These are phyloP conservation scores for Yamadazyma diddensiae DNA, from an alignment of 1,139 yeast genomes.

Conservation along the genomic window DNA sequence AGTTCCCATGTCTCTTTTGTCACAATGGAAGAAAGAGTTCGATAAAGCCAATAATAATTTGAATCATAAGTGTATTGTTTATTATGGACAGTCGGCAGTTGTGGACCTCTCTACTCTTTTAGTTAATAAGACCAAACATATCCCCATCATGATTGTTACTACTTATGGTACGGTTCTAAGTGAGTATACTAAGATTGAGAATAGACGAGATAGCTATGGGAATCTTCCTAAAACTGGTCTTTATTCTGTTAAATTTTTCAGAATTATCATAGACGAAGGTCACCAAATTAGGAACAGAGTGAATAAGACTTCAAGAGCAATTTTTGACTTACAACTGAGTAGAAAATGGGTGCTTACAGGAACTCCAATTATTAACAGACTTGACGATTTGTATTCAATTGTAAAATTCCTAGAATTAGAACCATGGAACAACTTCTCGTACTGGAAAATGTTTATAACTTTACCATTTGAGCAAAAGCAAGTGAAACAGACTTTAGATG, in stretches of 20 bases:
- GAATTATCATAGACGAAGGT: slow-evolving; percentile 88
- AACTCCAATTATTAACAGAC: slow-evolving; percentile 85
- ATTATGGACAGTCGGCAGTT: slow-evolving; percentile 67
- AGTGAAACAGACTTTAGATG: slow-evolving; percentile 70
- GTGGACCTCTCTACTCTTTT: slow-evolving; percentile 45
- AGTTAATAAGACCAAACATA: slow-evolving; percentile 30
- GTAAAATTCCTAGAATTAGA: slow-evolving; percentile 72
- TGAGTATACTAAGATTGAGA: slow-evolving; percentile 54
- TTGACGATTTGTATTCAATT: slow-evolving; percentile 82
- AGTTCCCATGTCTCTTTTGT: slow-evolving; percentile 85
- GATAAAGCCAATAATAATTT: slow-evolving; percentile 52
- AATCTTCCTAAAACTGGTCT: slow-evolving; percentile 48
- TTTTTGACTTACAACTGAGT: slow-evolving; percentile 59
- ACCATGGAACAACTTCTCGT: slow-evolving; percentile 86
- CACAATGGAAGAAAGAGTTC: slow-evolving; percentile 91
- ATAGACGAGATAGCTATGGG: slow-evolving; percentile 27
- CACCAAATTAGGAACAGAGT: slow-evolving; percentile 82
- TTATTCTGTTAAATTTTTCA: slow-evolving; percentile 69
- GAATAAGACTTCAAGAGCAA: slow-evolving; percentile 79
- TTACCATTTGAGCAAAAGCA: slow-evolving; percentile 76
- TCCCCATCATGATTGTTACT: slow-evolving; percentile 77
- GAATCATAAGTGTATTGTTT: slow-evolving; percentile 49
- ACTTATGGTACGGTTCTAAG: slow-evolving; percentile 86
- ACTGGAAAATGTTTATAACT: slow-evolving; percentile 89
- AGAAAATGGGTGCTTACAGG: slow-evolving; percentile 91